Evolutionary conservation across 2,329 filamentous ascomycete genomes (phyloP).

Genomic region (Ambrosiella beaveri): DNA sequence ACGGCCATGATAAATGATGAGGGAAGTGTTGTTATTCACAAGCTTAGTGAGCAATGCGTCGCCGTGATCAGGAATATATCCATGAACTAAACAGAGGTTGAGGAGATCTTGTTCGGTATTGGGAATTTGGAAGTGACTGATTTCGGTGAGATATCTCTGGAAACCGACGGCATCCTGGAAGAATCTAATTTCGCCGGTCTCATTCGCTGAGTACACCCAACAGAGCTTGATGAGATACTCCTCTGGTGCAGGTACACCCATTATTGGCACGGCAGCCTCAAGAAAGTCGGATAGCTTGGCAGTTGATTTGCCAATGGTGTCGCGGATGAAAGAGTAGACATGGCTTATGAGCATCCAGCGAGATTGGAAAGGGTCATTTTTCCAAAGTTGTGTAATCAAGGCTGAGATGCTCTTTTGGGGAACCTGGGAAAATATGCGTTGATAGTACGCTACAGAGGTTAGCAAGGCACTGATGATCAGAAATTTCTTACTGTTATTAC

Average conservation of each 20-base stretch:
- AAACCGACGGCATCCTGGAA: not conserved
- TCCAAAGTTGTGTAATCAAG: slow-evolving; percentile 31
- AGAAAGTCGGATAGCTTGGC: slow-evolving; percentile 32
- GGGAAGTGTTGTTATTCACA: not conserved
- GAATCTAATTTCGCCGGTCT: not conserved
- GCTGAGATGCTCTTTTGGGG: slow-evolving; percentile 37
- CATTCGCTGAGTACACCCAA: slow-evolving; percentile 20
- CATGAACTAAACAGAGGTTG: slow-evolving; percentile 3
- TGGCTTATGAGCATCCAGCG: slow-evolving; percentile 36
- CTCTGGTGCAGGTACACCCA: slow-evolving; percentile 28
- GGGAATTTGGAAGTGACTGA: not conserved
- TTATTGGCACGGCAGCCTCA: slow-evolving; percentile 25
- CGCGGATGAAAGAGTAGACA: slow-evolving; percentile 36
- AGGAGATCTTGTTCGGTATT: slow-evolving; percentile 8
- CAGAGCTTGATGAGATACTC: slow-evolving; percentile 29
- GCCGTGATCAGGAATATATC: slow-evolving; percentile 1
- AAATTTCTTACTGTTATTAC: not conserved
- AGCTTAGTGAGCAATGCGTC: not conserved
- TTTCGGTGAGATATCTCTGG: not conserved
- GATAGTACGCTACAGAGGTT: slow-evolving; percentile 26
- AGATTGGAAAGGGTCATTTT: slow-evolving; percentile 30
- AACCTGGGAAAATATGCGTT: slow-evolving; percentile 26
- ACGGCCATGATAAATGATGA: not conserved
- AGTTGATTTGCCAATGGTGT: slow-evolving; percentile 28
- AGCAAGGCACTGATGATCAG: not conserved